A percentile compares a stretch with the other conserved stretches of the same genome.
Conservation (phyloP, 306 rosid genomes). For the Pyrus betulifolia region DNA sequence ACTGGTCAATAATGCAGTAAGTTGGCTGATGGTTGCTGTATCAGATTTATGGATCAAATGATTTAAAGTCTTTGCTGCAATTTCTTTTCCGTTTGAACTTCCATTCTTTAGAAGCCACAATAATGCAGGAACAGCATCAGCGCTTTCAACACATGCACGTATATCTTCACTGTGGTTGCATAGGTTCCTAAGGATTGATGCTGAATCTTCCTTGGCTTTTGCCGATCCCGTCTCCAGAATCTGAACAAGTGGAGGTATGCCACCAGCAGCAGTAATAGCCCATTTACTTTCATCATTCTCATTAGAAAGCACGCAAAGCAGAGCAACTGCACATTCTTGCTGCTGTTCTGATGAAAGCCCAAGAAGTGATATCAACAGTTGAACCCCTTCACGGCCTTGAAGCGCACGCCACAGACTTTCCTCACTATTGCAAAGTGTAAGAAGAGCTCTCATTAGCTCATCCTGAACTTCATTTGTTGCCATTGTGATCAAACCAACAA, state of each 20-base stretch:
- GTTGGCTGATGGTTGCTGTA: constrained; percentile 92
- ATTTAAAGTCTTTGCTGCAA: constrained; percentile 92
- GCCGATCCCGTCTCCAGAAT: constrained; percentile 91
- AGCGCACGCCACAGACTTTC: constrained; percentile 87
- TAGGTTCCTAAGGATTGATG: constrained; percentile 83
- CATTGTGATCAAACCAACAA: constrained; percentile 97
- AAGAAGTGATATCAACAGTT: constrained; percentile 83
- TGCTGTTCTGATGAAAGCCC: constrained; percentile 99
- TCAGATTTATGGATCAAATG: constrained; percentile 96
- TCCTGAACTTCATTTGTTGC: constrained; percentile 85
- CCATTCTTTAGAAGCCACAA: constrained; percentile 95
- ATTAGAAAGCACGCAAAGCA: constrained; percentile 77
- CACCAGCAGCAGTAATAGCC: constrained; percentile 99
- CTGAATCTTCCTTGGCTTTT: constrained; percentile 98
- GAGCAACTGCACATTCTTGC: constrained; percentile 97
- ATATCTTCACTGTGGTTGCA: constrained; percentile 99
- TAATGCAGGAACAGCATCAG: constrained; percentile 97
- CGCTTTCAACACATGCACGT: constrained; percentile 98
- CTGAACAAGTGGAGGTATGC: constrained; percentile 98
- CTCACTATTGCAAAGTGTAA: constrained; percentile 72
- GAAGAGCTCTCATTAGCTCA: constrained; percentile 78
- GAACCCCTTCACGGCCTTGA: constrained; percentile 97
- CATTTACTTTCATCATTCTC: constrained; percentile 98
- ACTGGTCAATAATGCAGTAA: constrained; percentile 86
- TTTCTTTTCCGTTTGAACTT: constrained; percentile 93